Evolutionary conservation across 1,284 basidiomycete genomes (phyloP), one percentile per base, ranked within the genome.

Genomic region (Cryptococcus sp.): DNA sequence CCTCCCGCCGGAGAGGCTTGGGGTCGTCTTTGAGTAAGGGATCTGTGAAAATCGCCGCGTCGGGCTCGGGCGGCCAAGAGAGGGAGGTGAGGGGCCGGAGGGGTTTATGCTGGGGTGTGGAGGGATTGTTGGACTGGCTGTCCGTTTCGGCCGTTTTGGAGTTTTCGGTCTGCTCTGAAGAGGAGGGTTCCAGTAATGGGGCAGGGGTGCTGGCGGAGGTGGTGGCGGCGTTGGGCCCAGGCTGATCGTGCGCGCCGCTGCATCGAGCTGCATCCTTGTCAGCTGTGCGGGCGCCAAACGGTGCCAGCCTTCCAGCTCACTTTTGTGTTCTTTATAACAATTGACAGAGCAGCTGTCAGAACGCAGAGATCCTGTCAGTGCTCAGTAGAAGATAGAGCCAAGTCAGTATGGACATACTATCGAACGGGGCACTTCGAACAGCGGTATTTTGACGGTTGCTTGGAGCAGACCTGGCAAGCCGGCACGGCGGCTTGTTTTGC

Each of bases 241-340:
- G 28, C 28, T 33, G 28, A 9, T 33, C 9, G 28, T 4, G 4
- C 9, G 28, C 28, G 28, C 28, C 28, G 28, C 28, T 33, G 9
- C 28, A 33, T 33, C 9, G 28, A 33, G 28, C 28, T 33, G 9
- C 28, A 9, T 4, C n/a, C 20, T 35, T 18, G 28, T 48, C 46
- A 48, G 18, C 46, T 48, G n/a, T n/a, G n/a, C n/a, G n/a, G n/a
- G n/a, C n/a, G n/a, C n/a, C n/a, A n/a, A n/a, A n/a, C n/a, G n/a
- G n/a, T n/a, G n/a, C n/a, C n/a, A n/a, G n/a, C n/a, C n/a, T n/a
- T n/a, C 20, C 8, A 20, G 45, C 65, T n/a, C 13, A 77, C 76
- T 55, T 52, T 76, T 77, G 55, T 77, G 76, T 36, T 55, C 50
- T 55, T 77, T 77, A 60, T 70, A 77, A 60, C 76, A 78, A 9